Evolutionary conservation across 108 stramenopile species (phyloP).

Genomic region (Discostella pseudostelligera): DNA sequence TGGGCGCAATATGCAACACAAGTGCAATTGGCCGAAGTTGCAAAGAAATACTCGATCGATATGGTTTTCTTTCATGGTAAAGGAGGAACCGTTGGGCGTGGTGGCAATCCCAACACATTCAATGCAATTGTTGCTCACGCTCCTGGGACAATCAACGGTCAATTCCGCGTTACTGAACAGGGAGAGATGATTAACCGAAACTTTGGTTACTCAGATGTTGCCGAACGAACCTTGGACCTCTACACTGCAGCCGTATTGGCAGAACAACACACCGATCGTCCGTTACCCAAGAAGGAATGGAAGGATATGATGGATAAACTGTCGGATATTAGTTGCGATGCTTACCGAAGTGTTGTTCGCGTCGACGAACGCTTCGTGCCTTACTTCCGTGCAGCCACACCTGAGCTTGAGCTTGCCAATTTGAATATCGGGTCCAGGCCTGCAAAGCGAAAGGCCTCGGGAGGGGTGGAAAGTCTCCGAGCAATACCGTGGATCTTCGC

Average conservation of each 20-base stretch:
- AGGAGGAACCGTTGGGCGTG: constrained; percentile 80
- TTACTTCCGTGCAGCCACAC: constrained; percentile 97
- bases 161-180: constrained; percentile 98
- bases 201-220: constrained; percentile 87
- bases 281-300: constrained; percentile 70
- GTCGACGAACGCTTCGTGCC: constrained; percentile 91
- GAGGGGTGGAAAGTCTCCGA: constrained; percentile 92
- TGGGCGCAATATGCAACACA: constrained; percentile 97
- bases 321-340: constrained; percentile 82
- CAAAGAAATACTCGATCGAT: constrained; percentile 66
- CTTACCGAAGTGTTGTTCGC: constrained; percentile 88
- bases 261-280: constrained; percentile 68
- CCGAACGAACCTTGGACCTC: constrained; percentile 91
- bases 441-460: constrained; percentile 91
- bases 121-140: constrained; percentile 88
- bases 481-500: constrained; percentile 95
- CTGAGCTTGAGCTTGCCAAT: constrained; percentile 87
- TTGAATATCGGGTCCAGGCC: constrained; percentile 98
- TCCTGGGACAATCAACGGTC: constrained; percentile 92
- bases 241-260: constrained; percentile 94
- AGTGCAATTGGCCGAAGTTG: constrained; percentile 73
- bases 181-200: constrained; percentile 99
- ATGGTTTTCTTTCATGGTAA: constrained; percentile 87
- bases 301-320: constrained; percentile 82
- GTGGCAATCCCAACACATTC: constrained; percentile 81